Evolutionary conservation across 2,329 filamentous ascomycete genomes (phyloP).

Genomic region (Aureobasidium sp.): DNA sequence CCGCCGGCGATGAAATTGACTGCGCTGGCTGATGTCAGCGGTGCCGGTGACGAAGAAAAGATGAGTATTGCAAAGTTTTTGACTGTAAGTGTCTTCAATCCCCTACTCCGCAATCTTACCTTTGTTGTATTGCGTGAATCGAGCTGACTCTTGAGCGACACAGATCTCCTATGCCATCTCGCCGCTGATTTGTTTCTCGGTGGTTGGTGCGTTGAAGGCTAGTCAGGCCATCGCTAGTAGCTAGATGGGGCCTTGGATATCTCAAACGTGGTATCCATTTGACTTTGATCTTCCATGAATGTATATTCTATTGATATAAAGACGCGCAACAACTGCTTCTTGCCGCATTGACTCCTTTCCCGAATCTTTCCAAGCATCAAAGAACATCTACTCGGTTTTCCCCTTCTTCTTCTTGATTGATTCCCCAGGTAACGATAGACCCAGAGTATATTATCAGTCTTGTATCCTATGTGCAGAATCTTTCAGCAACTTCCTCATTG

Average conservation of each 20-base stretch:
- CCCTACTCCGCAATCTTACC: not conserved
- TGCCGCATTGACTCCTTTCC: too few species aligned
- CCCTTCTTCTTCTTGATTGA: too few species aligned
- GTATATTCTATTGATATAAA: not conserved
- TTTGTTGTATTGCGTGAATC: not conserved
- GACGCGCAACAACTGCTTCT: not conserved
- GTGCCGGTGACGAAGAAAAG: constrained; percentile 42
- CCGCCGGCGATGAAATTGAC: constrained; percentile 50
- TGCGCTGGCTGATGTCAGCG: constrained; percentile 45
- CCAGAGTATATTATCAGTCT: too few species aligned
- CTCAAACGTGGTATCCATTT: not conserved
- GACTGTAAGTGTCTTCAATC: constrained; percentile 32
- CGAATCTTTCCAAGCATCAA: too few species aligned
- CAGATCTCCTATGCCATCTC: constrained; percentile 39
- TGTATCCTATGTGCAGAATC: too few species aligned
- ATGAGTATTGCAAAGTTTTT: constrained; percentile 49
- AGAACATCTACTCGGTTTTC: too few species aligned
- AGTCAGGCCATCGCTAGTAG: constrained; percentile 27
- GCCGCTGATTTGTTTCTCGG: constrained; percentile 38
- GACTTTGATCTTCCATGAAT: not conserved
- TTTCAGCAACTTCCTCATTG: too few species aligned
- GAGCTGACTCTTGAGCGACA: not conserved
- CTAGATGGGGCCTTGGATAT: not conserved
- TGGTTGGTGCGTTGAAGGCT: constrained; percentile 38
- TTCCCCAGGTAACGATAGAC: too few species aligned